Evolutionary conservation across 192 early-diverging fungal species (phyloP), one percentile per base, ranked within the genome.

Genomic region (Phycomyces blakesleeanus): DNA sequence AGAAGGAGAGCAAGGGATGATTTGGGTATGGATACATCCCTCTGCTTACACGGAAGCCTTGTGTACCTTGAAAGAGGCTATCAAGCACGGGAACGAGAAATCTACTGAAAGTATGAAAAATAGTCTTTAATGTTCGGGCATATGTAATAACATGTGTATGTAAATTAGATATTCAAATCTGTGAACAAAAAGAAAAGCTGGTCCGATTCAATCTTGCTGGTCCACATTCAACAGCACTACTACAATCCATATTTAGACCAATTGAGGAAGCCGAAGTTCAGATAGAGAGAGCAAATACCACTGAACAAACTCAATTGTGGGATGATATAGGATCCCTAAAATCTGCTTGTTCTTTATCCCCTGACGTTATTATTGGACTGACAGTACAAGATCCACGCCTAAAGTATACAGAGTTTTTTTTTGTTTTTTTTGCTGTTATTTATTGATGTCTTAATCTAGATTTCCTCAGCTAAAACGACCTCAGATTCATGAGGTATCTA

Each of bases 11-110:
- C 34, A 59, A 15, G 74, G 75, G 40, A 76, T 71, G 18, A 64
- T 94, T 11, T 96, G 92, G 89, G 55, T 97, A 5, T 92, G 91
- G 79, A 60, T 92, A 25, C 95, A 94, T 55, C 93, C 93, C 2
- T 80, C 88, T 9, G 78, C 84, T 4, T 78, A 77, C 26, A 71
- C 73, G 11, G 69, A 80, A 25, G 82, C 81, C 22, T 51, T 77
- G 25, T 9, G 27, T 5, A 54, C 52, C 10, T 59, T 88, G 11
- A 55, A 68, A 55, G 56, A 55, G 14, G 56, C 79, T 3, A 52
- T 75, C 12, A 27, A 59, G 16, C 21, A 37, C 11, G 20, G 25
- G 24, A n/a, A 44, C 18, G 21, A 40, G 34, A 11, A n/a, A 18
- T 47, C 18, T 14, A 18, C 12, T 6, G 18, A 47, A 47, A 18